Percentiles rank a stretch among this genome's conserved stretches.
phyloP scores from a whole-genome alignment of 1,284 basidiomycete species.

The Ganoderma resinaceum region DNA sequence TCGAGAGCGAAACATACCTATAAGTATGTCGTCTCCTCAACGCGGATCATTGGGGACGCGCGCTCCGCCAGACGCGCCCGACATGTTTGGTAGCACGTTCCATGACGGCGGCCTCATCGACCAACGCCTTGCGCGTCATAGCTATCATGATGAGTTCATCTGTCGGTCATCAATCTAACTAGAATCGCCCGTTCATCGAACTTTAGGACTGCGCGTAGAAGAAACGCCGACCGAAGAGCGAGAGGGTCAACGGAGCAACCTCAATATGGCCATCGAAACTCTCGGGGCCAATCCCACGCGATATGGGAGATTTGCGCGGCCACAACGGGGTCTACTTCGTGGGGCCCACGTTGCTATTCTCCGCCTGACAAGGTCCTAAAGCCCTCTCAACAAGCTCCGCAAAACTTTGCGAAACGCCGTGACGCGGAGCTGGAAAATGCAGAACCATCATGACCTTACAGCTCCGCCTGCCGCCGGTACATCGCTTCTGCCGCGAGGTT shows the following conservation, averaged over 20 bases:
- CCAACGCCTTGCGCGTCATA: slow-evolving; percentile 24
- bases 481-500: slow-evolving; percentile 28
- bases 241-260: slow-evolving; percentile 33
- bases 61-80: slow-evolving; percentile 30
- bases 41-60: slow-evolving; percentile 31
- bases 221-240: slow-evolving; percentile 27
- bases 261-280: slow-evolving; percentile 29
- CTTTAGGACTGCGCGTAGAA: slow-evolving; percentile 29
- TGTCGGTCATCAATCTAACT: slow-evolving; percentile 34
- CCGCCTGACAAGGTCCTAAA: slow-evolving; percentile 22
- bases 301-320: slow-evolving; percentile 29
- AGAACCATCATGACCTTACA: slow-evolving; percentile 20
- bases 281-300: slow-evolving; percentile 29
- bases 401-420: slow-evolving; percentile 18
- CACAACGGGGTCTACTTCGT: slow-evolving; percentile 14
- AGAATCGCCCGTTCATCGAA: slow-evolving; percentile 30
- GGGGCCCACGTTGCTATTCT: slow-evolving; percentile 29
- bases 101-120: slow-evolving; percentile 19
- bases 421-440: slow-evolving; percentile 8
- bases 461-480: slow-evolving; percentile 22
- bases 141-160: slow-evolving; percentile 21
- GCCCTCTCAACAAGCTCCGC: slow-evolving; percentile 19
- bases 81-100: slow-evolving; percentile 34
- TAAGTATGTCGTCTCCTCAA: slow-evolving; percentile 8
- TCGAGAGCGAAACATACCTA: slow-evolving; percentile 22